Base-by-base conservation (phyloP, 1,139 yeast species). In the Saccharomyces hybrid region DNA sequence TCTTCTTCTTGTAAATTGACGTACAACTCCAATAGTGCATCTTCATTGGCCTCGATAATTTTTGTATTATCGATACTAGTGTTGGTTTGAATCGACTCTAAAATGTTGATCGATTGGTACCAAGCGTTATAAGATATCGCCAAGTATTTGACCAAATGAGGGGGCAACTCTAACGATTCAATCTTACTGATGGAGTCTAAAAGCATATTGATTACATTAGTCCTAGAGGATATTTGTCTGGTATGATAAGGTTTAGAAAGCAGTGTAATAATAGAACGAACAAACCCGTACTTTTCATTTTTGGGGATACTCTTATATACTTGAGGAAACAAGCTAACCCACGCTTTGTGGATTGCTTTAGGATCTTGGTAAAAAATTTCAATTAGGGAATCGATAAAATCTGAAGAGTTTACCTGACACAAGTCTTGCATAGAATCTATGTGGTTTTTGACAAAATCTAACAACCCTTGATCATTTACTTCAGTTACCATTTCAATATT, bases 1-100 rank as follows among this genome's bases (percentile, higher is more conserved):
- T 95, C 99, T 55, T 88, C 95, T 66, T 95, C 99, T 64, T 89
- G 95, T 56, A 95, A 73, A 2, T 87, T 82, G 2, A 97, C 87
- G 66, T 91, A 93, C 68, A 91, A 75, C 70, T 93, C 97, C 27
- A 91, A 83, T 53, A 93, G 73, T 0, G 99, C 97, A 73, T 95
- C 99, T 60, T 87, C 84, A 50, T 90, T 89, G 6, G 90, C 85
- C 58, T 91, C 98, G 38, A 85, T 79, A 7, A 93, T 88, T 57
- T 85, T 87, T 5, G 83, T 77, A 58, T 83, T 84, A 29, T 87
- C 93, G 54, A 81, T 79, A 42, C 81, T 75, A 0, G 90, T 84
- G 44, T 81, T 80, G 20, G 76, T 76, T 61, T 87, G 91, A 51
- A 88, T 83, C 44, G 82, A 81, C 64, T 95, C 99, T 57, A 93